Evolutionary conservation across 345 rosid species (phyloP), one percentile per base, ranked within the genome.

Genomic region (Acer negundo): DNA sequence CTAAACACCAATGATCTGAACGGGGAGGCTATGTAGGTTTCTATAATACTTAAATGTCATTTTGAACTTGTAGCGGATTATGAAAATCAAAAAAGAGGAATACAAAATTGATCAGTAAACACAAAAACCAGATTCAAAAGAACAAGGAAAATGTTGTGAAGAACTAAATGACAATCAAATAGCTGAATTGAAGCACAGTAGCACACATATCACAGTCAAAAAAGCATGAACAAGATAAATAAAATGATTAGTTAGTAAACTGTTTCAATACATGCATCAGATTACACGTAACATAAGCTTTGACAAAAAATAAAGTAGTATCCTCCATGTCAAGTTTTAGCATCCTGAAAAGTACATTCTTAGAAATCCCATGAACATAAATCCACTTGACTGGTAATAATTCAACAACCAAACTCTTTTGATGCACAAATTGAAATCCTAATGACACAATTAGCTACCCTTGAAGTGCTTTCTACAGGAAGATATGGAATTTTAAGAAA

Each of bases 101-200:
- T 16, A 23, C 68, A 56, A 7, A 13, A 59, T 62, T 35, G 22
- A 23, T 63, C 49, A 40, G 23, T 23, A 61, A 10, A 65, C 26
- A 66, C 13, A 26, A 13, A 62, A 26, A 55, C 23, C 16, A 6
- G 59, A 62, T 40, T 1, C 10, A 73, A 42, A 70, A 69, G 19
- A 23, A 19, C 22, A 49, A 6, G 55, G 55, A 68, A 53, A 38
- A 9, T 24, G 59, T 16, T 64, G 9, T 6, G n/a, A 70, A 53
- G 51, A 20, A 28, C 62, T 3, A 56, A 71, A 55, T 46, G 44
- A 44, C 98, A 84, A 92, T 89, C 82, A 93, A 90, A 85, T 90
- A 95, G 86, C 98, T 95, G 93, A 77, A 83, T 77, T 69, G 83
- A 72, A 73, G 53, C 70, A 56, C 58, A 79, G 83, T 67, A 73